Evolutionary conservation across 768 basidiomycete species (phyloP).

Genomic region (Rhizopogon vulgaris): DNA sequence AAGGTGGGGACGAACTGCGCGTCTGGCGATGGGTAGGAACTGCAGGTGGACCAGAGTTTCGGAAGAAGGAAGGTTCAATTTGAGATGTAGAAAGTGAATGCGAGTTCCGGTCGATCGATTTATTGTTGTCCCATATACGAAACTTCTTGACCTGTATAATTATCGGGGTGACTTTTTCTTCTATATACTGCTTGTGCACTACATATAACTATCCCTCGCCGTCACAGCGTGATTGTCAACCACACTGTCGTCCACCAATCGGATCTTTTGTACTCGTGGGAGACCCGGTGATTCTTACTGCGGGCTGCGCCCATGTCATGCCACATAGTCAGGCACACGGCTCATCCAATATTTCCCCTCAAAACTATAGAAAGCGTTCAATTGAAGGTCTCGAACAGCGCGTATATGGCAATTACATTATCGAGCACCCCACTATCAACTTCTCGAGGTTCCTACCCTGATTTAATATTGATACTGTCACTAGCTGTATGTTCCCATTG

Average conservation of each 20-base stretch:
- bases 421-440: slow-evolving; percentile 25
- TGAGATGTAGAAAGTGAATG: slow-evolving; percentile 15
- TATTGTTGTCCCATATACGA: not conserved
- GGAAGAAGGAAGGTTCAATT: slow-evolving; percentile 31
- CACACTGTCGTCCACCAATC: not conserved
- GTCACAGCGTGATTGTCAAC: not conserved
- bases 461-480: slow-evolving; percentile 23
- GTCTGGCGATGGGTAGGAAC: slow-evolving; percentile 92
- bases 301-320: not conserved
- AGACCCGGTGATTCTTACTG: not conserved
- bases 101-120: not conserved
- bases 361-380: not conserved
- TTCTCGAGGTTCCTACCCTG: slow-evolving; percentile 24
- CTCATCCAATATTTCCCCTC: not conserved
- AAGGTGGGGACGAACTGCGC: slow-evolving; percentile 80
- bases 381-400: slow-evolving; percentile 25
- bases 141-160: not conserved
- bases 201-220: not conserved
- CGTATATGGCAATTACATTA: slow-evolving; percentile 31
- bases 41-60: slow-evolving; percentile 25
- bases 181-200: not conserved
- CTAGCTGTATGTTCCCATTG: slow-evolving; percentile 41
- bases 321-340: not conserved
- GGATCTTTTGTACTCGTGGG: not conserved
- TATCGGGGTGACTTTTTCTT: not conserved